phyloP scores from a whole-genome alignment of 1,139 yeast species.

The Geotrichum fermentans region DNA sequence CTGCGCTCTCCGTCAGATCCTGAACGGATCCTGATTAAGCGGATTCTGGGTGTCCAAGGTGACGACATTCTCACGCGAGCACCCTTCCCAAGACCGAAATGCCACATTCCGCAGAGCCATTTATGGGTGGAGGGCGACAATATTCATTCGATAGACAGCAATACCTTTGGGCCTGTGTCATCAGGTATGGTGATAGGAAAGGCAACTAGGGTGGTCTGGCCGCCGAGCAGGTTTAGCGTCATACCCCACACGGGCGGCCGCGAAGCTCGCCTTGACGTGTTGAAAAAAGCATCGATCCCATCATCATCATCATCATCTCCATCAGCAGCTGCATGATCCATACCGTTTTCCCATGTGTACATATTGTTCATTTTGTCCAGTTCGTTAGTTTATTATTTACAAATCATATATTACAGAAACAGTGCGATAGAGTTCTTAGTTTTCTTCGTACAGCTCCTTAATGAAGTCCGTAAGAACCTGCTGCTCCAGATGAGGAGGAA shows the following conservation, averaged over 20 bases:
- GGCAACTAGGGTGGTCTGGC: constrained; percentile 64
- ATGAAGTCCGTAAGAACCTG: constrained; percentile 6
- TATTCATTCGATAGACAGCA: constrained; percentile 77
- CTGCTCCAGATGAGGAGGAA: constrained; percentile 8
- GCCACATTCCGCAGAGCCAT: constrained; percentile 70
- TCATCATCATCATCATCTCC: neutral
- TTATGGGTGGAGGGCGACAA: constrained; percentile 96
- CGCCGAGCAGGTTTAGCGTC: constrained; percentile 48
- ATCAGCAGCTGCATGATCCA: too few relatives aligned
- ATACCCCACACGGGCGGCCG: constrained; percentile 32
- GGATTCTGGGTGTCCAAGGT: constrained; percentile 71
- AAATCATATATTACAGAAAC: neutral
- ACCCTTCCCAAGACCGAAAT: constrained; percentile 60
- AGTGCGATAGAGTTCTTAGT: neutral
- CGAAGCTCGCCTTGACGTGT: constrained; percentile 28
- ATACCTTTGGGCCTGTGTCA: constrained; percentile 80
- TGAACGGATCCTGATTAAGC: constrained; percentile 62
- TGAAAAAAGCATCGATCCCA: constrained; percentile 13
- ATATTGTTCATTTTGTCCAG: neutral
- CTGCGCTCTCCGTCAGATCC: constrained; percentile 78
- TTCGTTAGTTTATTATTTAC: constrained; percentile 5
- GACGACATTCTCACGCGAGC: constrained; percentile 58
- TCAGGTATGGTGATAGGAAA: constrained; percentile 72
- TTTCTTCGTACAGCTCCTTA: constrained; percentile 9
- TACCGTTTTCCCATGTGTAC: neutral